A percentile compares a stretch with the other conserved stretches of the same genome.
phyloP scores from a whole-genome alignment of 108 stramenopile species.

The Nitzschia sp. region DNA sequence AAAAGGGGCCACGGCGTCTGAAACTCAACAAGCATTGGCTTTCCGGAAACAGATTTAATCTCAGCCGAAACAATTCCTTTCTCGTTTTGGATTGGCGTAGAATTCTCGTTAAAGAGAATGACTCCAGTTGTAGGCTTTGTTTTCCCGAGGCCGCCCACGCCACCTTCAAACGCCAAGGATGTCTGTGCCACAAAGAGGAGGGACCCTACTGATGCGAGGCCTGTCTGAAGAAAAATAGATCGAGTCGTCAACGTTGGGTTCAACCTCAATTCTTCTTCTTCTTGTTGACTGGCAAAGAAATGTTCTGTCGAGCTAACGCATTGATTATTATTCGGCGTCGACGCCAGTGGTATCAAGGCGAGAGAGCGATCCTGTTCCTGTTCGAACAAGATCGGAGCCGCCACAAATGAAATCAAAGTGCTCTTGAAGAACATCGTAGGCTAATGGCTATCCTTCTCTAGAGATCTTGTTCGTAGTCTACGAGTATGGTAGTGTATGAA shows the following conservation, averaged over 20 bases:
- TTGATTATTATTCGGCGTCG: background rate
- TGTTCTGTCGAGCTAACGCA: background rate
- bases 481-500: too few species aligned
- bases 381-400: too few species aligned
- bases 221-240: background rate
- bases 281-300: background rate
- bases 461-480: too few species aligned
- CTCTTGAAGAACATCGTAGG: too few species aligned
- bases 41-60: constrained; percentile 20
- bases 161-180: constrained; percentile 67
- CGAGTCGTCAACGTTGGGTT: too few species aligned
- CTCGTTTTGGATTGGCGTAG: constrained; percentile 35
- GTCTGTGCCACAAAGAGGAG: background rate
- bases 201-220: background rate
- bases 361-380: too few species aligned
- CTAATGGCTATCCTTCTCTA: too few species aligned
- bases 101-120: constrained; percentile 43
- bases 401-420: too few species aligned
- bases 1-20: constrained; percentile 59
- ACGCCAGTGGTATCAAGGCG: background rate
- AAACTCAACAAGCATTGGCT: constrained; percentile 45
- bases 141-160: constrained; percentile 84
- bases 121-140: constrained; percentile 84
- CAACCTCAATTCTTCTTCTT: too few species aligned
- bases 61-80: constrained; percentile 43